Evolutionary conservation across 331 rosid genomes (phyloP), one percentile per base, ranked within the genome.

Genomic region (Erythrophleum ivorense): DNA sequence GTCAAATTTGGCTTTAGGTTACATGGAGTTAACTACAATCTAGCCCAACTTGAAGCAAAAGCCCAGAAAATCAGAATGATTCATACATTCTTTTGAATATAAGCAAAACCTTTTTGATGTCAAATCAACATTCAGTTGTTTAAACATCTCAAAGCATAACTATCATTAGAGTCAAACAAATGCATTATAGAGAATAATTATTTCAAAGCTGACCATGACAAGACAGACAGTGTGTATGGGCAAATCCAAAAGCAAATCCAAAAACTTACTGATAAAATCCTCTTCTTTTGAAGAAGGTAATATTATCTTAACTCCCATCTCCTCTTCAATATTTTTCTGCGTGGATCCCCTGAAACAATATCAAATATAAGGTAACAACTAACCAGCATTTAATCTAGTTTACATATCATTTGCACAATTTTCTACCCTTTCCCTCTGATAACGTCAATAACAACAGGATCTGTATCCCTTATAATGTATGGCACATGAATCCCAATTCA

Each of bases 261-360:
- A 69, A 79, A 76, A 89, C 95, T 91, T 89, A 95, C 98, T 82
- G 55, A 93, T 63, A 48, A 78, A 89, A 57, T 91, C 97, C 46
- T 89, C 97, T 76, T 81, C 83, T 82, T 75, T 82, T 74, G 96
- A 93, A 52, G 87, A 71, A 40, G 98, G 98, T 80, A 93, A 59
- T 77, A 78, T 73, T 83, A 95, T 89, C 79, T 88, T 89, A 76
- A 95, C 97, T 77, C 92, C 91, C 84, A 79, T 84, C 84, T 91
- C 94, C 53, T 89, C 91, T 88, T 95, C 98, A 80, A 95, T 88
- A 85, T 31, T 81, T 80, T 85, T 88, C 78, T 89, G 98, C 0
- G 91, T 91, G 68, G 82, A 88, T 81, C 94, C 98, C 84, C 98
- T 95, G 92, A 78, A 81, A 72, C 38, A 74, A 16, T 71, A 73